Evolutionary conservation across 2,329 filamentous ascomycete species (phyloP).

Genomic region (Tricladium varicosporioides): DNA sequence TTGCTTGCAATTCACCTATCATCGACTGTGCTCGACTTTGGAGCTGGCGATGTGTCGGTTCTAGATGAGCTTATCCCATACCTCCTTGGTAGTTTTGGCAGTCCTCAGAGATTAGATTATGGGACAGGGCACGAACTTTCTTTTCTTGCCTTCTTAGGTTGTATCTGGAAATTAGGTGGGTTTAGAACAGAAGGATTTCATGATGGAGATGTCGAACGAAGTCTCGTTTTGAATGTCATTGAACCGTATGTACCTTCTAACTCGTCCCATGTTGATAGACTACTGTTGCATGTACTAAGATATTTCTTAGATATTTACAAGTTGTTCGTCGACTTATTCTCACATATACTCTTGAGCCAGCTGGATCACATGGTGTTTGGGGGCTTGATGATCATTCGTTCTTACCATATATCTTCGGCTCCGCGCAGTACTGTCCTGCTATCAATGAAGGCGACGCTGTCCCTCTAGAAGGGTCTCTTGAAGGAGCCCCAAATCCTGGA

Average conservation of each 20-base stretch:
- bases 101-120: constrained; percentile 85
- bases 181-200: constrained; percentile 57
- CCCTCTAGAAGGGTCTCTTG: constrained; percentile 75
- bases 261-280: no score
- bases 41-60: constrained; percentile 41
- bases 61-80: constrained; percentile 73
- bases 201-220: constrained; percentile 64
- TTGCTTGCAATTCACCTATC: constrained; percentile 60
- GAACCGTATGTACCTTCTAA: constrained; percentile 63
- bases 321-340: constrained; percentile 81
- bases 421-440: constrained; percentile 80
- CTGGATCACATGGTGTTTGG: constrained; percentile 96
- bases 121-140: constrained; percentile 95
- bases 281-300: constrained; percentile 8
- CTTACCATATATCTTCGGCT: constrained; percentile 90
- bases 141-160: constrained; percentile 87
- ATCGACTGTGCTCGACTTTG: constrained; percentile 37
- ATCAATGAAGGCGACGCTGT: constrained; percentile 63
- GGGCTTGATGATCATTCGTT: constrained; percentile 98
- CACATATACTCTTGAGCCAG: constrained; percentile 90
- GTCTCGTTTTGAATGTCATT: constrained; percentile 77
- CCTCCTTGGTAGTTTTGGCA: constrained; percentile 83
- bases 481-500: constrained; percentile 67
- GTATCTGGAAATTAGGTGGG: constrained; percentile 84
- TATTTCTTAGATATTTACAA: constrained; percentile 62